Conservation (phyloP, 805 yeast species). For the Wickerhamomyces ciferrii region DNA sequence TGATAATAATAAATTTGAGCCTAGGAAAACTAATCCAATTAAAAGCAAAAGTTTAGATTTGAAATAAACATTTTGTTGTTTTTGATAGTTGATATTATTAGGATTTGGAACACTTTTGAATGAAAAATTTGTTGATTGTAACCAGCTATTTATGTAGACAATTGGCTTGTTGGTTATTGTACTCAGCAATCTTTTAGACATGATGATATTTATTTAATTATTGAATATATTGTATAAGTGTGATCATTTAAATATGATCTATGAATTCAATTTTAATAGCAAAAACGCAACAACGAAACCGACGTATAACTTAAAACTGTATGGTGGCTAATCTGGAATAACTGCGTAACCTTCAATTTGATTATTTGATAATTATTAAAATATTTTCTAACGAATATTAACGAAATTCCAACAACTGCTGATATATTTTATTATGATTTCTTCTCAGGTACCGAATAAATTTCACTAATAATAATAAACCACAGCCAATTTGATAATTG, state of each 20-base stretch:
- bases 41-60: constrained; percentile 18
- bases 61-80: constrained; percentile 11
- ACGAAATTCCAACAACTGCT: too few species aligned
- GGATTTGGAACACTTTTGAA: not conserved
- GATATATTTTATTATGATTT: too few species aligned
- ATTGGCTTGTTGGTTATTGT: not conserved
- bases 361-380: too few species aligned
- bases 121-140: not conserved
- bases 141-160: not conserved
- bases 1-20: constrained; percentile 15
- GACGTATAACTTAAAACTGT: too few species aligned
- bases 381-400: too few species aligned
- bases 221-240: not conserved
- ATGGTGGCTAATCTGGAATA: too few species aligned
- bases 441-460: too few species aligned
- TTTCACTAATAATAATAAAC: too few species aligned
- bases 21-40: constrained; percentile 15
- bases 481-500: too few species aligned
- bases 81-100: not conserved
- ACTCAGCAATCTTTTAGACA: not conserved
- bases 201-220: not conserved
- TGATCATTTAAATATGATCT: not conserved
- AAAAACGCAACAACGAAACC: too few species aligned
- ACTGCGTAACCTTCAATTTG: too few species aligned
- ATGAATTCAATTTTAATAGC: too few species aligned